Evolutionary conservation across 495 filamentous ascomycete genomes (phyloP), one percentile per base, ranked within the genome.

Genomic region (Friedmanniomyces simplex): DNA sequence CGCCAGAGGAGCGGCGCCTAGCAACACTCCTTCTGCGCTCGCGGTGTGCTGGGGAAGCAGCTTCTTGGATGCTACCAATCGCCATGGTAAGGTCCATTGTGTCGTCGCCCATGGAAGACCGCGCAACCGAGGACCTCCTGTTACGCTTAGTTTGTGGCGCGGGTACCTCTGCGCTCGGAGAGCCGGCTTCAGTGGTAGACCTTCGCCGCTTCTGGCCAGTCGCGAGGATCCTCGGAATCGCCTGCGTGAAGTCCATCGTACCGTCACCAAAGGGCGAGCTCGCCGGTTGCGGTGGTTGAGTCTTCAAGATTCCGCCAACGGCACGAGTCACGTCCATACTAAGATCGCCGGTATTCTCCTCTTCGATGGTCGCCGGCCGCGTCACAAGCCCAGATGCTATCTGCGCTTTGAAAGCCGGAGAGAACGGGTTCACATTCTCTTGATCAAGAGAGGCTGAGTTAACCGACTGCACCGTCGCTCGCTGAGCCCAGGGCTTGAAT

Each of bases 51-150:
- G 60, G 65, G 41, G 42, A 63, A 6, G 48, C 63, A 36, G 57
- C 68, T 26, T 50, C 46, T 52, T 62, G 71, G 50, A 97, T 96
- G 3, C 83, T 79, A n/a, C 91, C 91, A 55, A 96, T 71, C 13
- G 82, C 86, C 56, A 77, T 80, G 0, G 90, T 95, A 49, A 95
- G 81, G 56, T 96, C 89, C 72, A 75, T 75, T 7, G 67, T 71
- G 16, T 66, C 66, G 21, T 72, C 72, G 32, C 64, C 69, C 41
- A 63, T 55, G 7, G 59, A 61, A 21, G 60, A 63, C 4, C 56
- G 53, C 12, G 54, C 57, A n/a, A 62, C 57, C 13, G 64, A 64
- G n/a, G 60, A 63, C 13, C 63, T 46, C 48, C 60, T 54, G 13
- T 56, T 58, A 14, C 63, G 52, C 41, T 60, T 63, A 0, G 36